Conservation (phyloP, 2,329 filamentous ascomycete genomes). For the Fusarium graminum region DNA sequence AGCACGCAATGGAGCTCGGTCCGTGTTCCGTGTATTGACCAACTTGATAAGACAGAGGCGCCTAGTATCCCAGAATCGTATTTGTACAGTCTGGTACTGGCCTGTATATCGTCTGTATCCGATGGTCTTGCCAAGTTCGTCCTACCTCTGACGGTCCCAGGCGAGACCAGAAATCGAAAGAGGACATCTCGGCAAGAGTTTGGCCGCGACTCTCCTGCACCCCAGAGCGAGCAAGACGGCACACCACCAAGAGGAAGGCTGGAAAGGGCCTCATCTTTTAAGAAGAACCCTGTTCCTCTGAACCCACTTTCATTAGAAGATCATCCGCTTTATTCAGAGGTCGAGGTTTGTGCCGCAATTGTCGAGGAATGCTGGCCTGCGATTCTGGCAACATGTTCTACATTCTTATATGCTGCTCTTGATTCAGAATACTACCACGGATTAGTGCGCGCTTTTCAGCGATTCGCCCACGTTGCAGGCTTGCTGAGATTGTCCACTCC, state of each 20-base stretch:
- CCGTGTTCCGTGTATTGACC: constrained; percentile 89
- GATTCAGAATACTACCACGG: constrained; percentile 95
- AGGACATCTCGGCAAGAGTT: constrained; percentile 60
- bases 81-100: constrained; percentile 87
- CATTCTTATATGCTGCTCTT: constrained; percentile 90
- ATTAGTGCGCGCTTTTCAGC: constrained; percentile 92
- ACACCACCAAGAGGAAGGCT: constrained; percentile 54
- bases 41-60: constrained; percentile 91
- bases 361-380: constrained; percentile 97
- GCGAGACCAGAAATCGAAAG: constrained; percentile 71
- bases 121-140: constrained; percentile 95
- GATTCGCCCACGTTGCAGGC: constrained; percentile 94
- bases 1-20: constrained; percentile 93
- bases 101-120: constrained; percentile 89
- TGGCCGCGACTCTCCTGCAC: constrained; percentile 59
- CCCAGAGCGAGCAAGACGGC: constrained; percentile 54
- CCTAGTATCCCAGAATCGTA: constrained; percentile 91
- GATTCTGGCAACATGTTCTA: constrained; percentile 92
- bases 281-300: constrained; percentile 80
- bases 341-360: constrained; percentile 82
- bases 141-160: constrained; percentile 86
- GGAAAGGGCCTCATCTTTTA: constrained; percentile 75
- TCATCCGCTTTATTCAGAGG: constrained; percentile 77
- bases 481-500: constrained; percentile 86
- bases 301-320: constrained; percentile 85